phyloP scores from a whole-genome alignment of 768 basidiomycete genomes.

The Strobilomyces confusus region DNA sequence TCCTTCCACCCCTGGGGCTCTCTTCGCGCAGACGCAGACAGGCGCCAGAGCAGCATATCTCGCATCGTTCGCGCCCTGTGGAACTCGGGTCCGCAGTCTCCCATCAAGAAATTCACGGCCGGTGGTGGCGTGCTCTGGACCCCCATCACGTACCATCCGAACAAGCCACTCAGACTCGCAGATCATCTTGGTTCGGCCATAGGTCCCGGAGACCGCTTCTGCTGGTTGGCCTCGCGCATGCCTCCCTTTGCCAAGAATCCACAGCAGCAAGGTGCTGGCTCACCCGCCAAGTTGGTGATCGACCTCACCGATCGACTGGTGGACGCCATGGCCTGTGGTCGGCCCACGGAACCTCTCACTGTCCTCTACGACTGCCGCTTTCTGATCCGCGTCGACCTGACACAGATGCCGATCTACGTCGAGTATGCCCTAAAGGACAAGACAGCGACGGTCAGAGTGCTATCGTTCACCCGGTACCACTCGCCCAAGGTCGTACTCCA shows the following conservation, averaged over 20 bases:
- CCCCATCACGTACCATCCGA: constrained; percentile 40
- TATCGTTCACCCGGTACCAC: constrained; percentile 42
- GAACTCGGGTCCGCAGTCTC: constrained; percentile 30
- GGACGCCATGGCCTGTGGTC: constrained; percentile 12
- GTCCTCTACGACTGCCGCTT: constrained; percentile 68
- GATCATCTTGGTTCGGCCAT: constrained; percentile 11
- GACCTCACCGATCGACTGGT: constrained; percentile 39
- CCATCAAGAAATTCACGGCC: constrained; percentile 40
- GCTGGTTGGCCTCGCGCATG: constrained; percentile 62
- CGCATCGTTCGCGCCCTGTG: constrained; percentile 51
- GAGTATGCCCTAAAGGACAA: constrained; percentile 22
- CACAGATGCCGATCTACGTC: constrained; percentile 40
- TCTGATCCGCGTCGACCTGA: constrained; percentile 44
- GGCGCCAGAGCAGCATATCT: constrained; percentile 43
- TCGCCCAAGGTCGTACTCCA: constrained; percentile 43
- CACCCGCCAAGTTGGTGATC: constrained; percentile 30
- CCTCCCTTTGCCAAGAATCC: constrained; percentile 42
- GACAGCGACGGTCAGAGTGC: constrained; percentile 31
- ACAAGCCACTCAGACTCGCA: constrained; percentile 18
- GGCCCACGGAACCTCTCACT: constrained; percentile 21
- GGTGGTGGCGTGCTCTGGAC: constrained; percentile 66
- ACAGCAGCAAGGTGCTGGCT: constrained; percentile 19
- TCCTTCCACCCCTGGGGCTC: constrained; percentile 80
- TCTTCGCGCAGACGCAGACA: constrained; percentile 53
- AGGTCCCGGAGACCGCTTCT: constrained; percentile 29